Evolutionary conservation across 805 yeast genomes (phyloP).

Genomic region (Wickerhamomyces silvicola): DNA sequence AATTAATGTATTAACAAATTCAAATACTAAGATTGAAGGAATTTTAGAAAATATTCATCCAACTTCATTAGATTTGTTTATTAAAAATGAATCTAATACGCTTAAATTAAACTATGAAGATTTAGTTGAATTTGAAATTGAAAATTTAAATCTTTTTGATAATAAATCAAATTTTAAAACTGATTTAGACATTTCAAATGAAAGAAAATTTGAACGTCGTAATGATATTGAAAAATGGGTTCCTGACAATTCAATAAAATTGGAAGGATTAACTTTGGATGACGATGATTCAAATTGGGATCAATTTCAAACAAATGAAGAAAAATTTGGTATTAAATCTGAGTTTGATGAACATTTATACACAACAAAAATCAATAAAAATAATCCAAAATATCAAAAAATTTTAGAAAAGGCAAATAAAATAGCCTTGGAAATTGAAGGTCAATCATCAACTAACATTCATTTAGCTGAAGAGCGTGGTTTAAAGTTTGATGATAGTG

Average conservation of each 20-base stretch:
- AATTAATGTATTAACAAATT: conserved; percentile 50
- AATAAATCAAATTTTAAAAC: conserved; percentile 52
- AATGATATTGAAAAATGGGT: conserved; percentile 71
- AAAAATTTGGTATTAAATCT: conserved; percentile 82
- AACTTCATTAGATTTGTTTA: conserved; percentile 29
- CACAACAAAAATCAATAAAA: conserved; percentile 68
- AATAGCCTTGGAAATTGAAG: conserved; percentile 79
- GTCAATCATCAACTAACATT: conserved; percentile 52
- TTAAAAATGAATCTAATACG: conserved; percentile 24
- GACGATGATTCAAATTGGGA: conserved; percentile 61
- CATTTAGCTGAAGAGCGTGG: conserved; percentile 95
- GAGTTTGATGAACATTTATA: conserved; percentile 78
- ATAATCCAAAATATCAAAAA: conserved; percentile 66
- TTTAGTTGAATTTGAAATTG: conserved; percentile 35
- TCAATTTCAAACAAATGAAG: conserved; percentile 88
- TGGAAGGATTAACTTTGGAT: conserved; percentile 28
- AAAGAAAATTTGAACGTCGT: conserved; percentile 44
- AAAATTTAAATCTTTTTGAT: conserved; percentile 24
- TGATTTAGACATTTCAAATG: conserved; percentile 61
- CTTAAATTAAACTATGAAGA: conserved; percentile 26
- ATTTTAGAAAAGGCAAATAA: conserved; percentile 65
- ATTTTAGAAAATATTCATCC: conserved; percentile 51
- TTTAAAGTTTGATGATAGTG: conserved; percentile 65
- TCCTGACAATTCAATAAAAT: conserved; percentile 42
- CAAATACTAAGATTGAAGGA: conserved; percentile 59